Base-by-base conservation (phyloP, 1,139 yeast genomes). In the Kurtzmaniella quercitrusa region DNA sequence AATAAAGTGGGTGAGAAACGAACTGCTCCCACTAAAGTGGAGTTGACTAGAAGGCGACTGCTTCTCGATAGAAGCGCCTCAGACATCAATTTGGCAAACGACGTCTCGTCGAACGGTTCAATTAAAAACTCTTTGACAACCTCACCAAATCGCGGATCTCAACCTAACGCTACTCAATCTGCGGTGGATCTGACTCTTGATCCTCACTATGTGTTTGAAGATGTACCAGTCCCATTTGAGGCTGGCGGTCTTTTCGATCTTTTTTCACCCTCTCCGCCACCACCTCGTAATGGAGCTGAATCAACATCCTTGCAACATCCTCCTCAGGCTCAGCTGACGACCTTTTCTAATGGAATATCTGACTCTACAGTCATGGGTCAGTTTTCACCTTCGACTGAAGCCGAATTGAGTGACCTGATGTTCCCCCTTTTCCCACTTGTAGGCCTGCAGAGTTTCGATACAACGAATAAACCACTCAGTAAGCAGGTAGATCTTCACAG, bases 401-500 rank as follows among this genome's bases (percentile, higher is more conserved):
- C 39, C 17, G 45, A 42, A 26, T 35, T 40, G 14, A 32, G 38
- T 17, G 61, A 65, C 38, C 56, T 59, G 26, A 65, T 71, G 63
- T 76, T 76, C 50, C 82, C 82, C 2, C 60, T 77, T 23, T 76
- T 74, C 44, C 80, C 82, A 0, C 59, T 77, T 43, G 74, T 76
- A 36, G 82, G 81, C 2, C 65, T 66, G 28, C 60, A 60, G 39
- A 68, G 73, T 40, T 70, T 71, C 47, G 74, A 70, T 34, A 58
- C 45, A 8, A 34, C 43, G 28, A 42, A 42, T 22, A 42, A 40
- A 22, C 45, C 45, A 11, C 35, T 42, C 12, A 42, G 45, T 36
- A 42, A 40, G 22, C 36, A 20, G 3, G 26, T 19, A 16, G 41
- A 20, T 9, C 17, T 20, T 7, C 22, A 19, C 14, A 33, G 35